Evolutionary conservation across 495 filamentous ascomycete genomes (phyloP), one percentile per base, ranked within the genome.

Genomic region (Cryomyces minteri): DNA sequence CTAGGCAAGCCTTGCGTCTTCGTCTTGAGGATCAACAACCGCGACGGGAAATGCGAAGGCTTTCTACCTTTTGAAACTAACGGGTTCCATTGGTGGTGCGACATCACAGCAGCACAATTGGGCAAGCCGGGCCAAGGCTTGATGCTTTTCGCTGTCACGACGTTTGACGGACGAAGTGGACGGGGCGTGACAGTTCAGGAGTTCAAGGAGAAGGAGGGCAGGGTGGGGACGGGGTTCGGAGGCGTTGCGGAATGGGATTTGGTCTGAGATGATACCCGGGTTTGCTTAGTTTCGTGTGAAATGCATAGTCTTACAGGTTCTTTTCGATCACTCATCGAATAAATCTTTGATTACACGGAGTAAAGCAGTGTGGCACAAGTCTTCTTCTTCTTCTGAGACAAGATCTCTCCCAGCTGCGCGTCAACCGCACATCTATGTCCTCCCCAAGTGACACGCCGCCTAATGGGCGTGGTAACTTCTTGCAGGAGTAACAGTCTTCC

Each of bases 241-340:
- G 71, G 68, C 43, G 66, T 87, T 52, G 70, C 69, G 1, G 65
- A 69, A 52, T 94, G 84, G 84, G 76, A 83, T 43, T 57, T 92
- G 53, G 72, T 80, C 31, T 77, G 34, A 38, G 34, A 1, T 25
- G 18, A 25, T 25, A 25, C 18, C 18, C 18, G 18, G 18, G 2
- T 25, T 25, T 25, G 18, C 18, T 25, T 25, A 25, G 18, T 25
- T 25, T 25, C 18, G 18, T 25, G 1, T 1, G 18, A 2, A 25
- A 25, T 25, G 18, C 18, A 25, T 25, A 2, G 18, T 1, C 2
- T 25, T 25, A 25, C 2, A 25, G 18, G 18, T 25, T 25, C 18
- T 25, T 25, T 25, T 25, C 18, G 18, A 25, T 25, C 18, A 25
- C 18, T 25, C 18, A 25, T 1, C 18, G 18, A 25, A 25, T 2